Conservation (phyloP, 2,329 filamentous ascomycete species). For the Arthroderma sp. region DNA sequence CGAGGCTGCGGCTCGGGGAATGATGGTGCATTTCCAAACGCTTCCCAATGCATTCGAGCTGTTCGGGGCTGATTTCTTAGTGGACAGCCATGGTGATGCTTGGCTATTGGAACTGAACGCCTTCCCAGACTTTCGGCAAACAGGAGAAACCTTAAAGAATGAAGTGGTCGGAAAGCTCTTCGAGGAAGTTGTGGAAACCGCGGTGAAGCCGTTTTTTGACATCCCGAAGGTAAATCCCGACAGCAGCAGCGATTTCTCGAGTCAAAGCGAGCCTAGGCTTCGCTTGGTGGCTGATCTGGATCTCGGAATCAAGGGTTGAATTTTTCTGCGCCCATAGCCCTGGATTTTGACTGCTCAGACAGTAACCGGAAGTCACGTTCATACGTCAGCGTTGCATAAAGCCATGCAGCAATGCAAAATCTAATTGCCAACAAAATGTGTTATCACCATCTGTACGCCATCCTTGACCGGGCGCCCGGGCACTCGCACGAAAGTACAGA, state of each 20-base stretch:
- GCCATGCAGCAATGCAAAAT: no score
- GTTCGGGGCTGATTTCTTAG: slow-evolving; percentile 81
- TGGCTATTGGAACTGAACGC: slow-evolving; percentile 90
- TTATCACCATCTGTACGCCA: no score
- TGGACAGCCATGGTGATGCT: slow-evolving; percentile 49
- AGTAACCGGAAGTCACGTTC: no score
- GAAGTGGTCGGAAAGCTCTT: slow-evolving; percentile 63
- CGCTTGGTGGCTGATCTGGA: slow-evolving; percentile 29
- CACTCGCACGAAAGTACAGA: no score
- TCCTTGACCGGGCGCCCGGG: no score
- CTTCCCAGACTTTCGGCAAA: slow-evolving; percentile 92
- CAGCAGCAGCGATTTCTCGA: not conserved
- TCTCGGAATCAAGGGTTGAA: slow-evolving; percentile 23
- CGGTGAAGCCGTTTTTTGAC: slow-evolving; percentile 57
- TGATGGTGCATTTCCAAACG: slow-evolving; percentile 85
- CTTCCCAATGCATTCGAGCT: slow-evolving; percentile 81
- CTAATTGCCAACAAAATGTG: no score
- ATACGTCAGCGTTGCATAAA: no score
- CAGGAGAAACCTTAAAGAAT: slow-evolving; percentile 57
- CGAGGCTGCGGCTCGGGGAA: slow-evolving; percentile 68
- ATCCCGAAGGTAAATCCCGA: slow-evolving; percentile 1
- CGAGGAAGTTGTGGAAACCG: slow-evolving; percentile 55
- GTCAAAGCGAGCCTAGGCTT: slow-evolving; percentile 13
- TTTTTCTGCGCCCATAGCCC: not conserved
- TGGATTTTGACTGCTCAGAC: not conserved